Base-by-base conservation (phyloP, 2,329 filamentous ascomycete species). In the Penicillium sp. region DNA sequence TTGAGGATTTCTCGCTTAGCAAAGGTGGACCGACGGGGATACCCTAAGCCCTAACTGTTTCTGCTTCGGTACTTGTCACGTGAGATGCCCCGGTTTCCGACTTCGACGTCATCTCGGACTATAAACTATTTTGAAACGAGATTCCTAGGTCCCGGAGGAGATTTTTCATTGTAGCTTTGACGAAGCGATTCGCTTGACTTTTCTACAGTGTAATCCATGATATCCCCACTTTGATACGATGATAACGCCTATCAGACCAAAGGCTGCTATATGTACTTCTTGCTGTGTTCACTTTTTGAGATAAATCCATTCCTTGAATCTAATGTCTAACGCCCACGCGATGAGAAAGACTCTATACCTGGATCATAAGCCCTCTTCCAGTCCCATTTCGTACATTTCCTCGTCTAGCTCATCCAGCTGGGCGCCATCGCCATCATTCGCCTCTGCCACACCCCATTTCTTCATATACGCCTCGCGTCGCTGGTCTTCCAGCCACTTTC, bases 1-100 rank as follows among this genome's bases (percentile, higher is more conserved):
- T 66, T 72, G 65, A 67, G 63, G 58, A 65, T 64, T 67, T 66
- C 66, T 72, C 70, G 70, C 71, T 73, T 72, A 73, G 69, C 63
- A 64, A 63, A 63, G 67, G 68, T 69, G 63, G 62, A 61, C 60
- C 57, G 57, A 9, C 48, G 41, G 46, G 52, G 52, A 60, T 68
- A 63, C 68, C 69, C 67, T 71, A 69, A 71, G 61, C 70, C 70
- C 70, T 73, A 72, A 51, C 33, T 53, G n/a, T 42, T 44, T 47
- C 60, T 46, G 40, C 48, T 57, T 56, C 43, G 41, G 49, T 28
- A 1, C 4, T n/a, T 1, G 4, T 54, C 54, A 62, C 43, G 51
- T 62, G 50, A 58, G 1, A 3, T 9, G 2, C 4, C 28, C 46
- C 28, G 13, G 13, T 42, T 48, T 20, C 56, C 46, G 33, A 40